Base-by-base conservation (phyloP, 257 asterid genomes). In the Fraxinus quadrangulata region DNA sequence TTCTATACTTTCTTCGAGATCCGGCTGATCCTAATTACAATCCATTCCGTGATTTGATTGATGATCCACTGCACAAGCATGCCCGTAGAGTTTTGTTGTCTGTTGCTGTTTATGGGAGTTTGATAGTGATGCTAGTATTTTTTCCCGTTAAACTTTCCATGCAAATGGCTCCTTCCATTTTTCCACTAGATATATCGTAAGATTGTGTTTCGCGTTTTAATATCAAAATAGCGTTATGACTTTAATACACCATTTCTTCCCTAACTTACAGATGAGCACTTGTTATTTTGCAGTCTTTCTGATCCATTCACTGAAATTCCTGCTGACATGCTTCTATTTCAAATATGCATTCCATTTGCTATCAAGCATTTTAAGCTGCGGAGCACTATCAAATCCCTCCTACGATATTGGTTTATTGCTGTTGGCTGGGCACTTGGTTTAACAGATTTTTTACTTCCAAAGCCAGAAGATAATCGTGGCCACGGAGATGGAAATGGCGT, bases 21-120 rank as follows among this genome's bases (percentile, higher is more conserved):
- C 99, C 99, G 45, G 99, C 98, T 12, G 99, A 95, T 87, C 99
- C 99, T 40, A 95, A 95, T 84, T 95, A 95, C 88, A 95, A 95
- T 81, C 99, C 99, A 17, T 95, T 95, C 85, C 97, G 99, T 77
- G 99, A 95, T 84, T 86, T 95, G 82, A 95, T 95, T 76, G 98
- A 95, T 83, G 99, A 95, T 85, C 99, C 99, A 81, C 97, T 95
- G 71, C 99, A 95, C 89, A 95, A 95, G 87, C 99, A 95, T 86
- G 98, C 99, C 77, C 98, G 99, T 73, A 91, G 99, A 79, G 98
- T 95, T 84, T 78, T 95, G 87, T 78, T 95, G 79, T 95, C 99
- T 63, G 97, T 95, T 61, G 93, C 93, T 73, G 99, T 95, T 39
- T 95, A 93, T 74, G 99, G 99, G 77, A 95, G 99, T 84, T 86